Percentiles rank a stretch among this genome's conserved stretches.
Conservation (phyloP, 192 early-diverging fungal species). For the Backusella tarrabulga region DNA sequence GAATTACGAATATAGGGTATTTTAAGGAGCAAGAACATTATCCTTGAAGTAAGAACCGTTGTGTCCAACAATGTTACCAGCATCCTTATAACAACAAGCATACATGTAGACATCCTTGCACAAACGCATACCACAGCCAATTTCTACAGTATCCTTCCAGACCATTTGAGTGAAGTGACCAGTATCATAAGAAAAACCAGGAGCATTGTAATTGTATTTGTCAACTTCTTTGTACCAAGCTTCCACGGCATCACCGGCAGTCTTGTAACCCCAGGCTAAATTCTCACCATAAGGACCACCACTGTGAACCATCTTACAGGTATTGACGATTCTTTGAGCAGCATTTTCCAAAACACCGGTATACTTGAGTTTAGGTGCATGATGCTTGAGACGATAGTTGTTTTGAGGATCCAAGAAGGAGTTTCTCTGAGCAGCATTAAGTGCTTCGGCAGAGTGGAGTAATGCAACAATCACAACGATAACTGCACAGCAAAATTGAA, state of each 20-base stretch:
- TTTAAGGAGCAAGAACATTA: constrained; percentile 36
- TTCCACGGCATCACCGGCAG: constrained; percentile 27
- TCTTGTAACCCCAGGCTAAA: constrained; percentile 41
- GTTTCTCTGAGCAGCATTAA: neutral
- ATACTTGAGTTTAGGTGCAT: constrained; percentile 40
- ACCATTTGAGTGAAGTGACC: constrained; percentile 51
- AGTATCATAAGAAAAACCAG: constrained; percentile 36
- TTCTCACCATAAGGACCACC: constrained; percentile 43
- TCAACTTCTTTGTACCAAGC: constrained; percentile 47
- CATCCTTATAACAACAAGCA: constrained; percentile 26
- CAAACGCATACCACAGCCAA: constrained; percentile 38
- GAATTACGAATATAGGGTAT: neutral
- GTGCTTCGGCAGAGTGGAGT: neutral
- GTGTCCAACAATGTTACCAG: constrained; percentile 37
- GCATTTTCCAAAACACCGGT: constrained; percentile 28
- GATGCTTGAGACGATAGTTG: constrained; percentile 38
- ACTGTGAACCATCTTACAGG: constrained; percentile 45
- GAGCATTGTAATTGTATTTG: constrained; percentile 42
- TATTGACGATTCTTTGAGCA: constrained; percentile 41
- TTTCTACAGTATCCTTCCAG: constrained; percentile 29
- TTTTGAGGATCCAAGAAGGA: constrained; percentile 41
- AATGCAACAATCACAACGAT: neutral
- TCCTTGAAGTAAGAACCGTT: constrained; percentile 19
- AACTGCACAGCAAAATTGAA: neutral
- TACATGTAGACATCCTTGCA: constrained; percentile 40